Evolutionary conservation across 2,329 filamentous ascomycete genomes (phyloP).

Genomic region (Aspergillus sp.): DNA sequence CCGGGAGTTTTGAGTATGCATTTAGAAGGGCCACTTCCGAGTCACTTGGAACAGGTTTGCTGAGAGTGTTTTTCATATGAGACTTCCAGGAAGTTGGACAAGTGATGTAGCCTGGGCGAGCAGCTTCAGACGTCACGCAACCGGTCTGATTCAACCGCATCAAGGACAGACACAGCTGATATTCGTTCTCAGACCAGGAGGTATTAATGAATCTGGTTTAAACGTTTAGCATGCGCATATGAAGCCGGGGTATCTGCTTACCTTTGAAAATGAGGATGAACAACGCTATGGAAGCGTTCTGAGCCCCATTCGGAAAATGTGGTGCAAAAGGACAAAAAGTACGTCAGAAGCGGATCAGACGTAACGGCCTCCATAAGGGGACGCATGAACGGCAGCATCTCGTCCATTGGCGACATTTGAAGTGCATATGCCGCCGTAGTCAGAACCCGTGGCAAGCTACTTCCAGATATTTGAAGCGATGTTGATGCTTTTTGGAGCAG

Average conservation of each 20-base stretch:
- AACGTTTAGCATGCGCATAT: conserved; percentile 9
- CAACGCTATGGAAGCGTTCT: conserved; percentile 66
- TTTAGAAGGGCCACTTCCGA: conserved; percentile 59
- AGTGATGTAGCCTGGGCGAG: conserved; percentile 28
- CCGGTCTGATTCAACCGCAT: conserved; percentile 47
- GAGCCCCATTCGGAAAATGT: conserved; percentile 65
- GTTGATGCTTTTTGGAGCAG: conserved; percentile 39
- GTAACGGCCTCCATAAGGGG: conserved; percentile 57
- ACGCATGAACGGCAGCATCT: conserved; percentile 60
- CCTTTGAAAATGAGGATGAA: conserved; percentile 73
- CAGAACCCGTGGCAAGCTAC: conserved; percentile 30
- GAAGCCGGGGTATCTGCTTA: conserved; percentile 27
- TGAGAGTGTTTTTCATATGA: conserved; percentile 61
- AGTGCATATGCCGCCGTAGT: conserved; percentile 54
- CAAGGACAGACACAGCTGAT: conserved; percentile 59
- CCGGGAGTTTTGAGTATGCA: conserved; percentile 55
- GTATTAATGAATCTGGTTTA: conserved; percentile 57
- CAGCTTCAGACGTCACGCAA: conserved; percentile 44
- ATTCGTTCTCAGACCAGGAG: conserved; percentile 61
- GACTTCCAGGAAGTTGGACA: conserved; percentile 54
- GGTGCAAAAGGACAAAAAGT: conserved; percentile 79
- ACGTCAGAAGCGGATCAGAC: conserved; percentile 54
- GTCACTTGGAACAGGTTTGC: conserved; percentile 35
- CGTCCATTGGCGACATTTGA: conserved; percentile 68
- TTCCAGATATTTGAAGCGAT: conserved; percentile 14